These are phyloP conservation scores for Clonostachys chloroleuca DNA, from an alignment of 2,329 filamentous ascomycete species.

Conservation along the genomic window DNA sequence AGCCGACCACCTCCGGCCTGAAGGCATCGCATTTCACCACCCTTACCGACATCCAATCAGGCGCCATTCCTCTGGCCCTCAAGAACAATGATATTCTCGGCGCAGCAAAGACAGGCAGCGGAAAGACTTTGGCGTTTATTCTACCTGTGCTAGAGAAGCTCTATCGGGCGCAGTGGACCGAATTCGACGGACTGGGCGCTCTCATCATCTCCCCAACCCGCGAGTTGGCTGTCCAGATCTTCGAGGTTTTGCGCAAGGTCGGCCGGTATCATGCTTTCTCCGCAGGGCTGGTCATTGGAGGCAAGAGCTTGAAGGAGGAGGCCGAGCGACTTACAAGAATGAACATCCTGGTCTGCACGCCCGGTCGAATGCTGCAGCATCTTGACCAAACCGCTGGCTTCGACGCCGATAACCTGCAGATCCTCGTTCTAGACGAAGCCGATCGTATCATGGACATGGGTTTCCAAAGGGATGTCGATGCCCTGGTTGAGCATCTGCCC, in stretches of 20 bases:
- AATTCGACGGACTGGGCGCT: slow-evolving; percentile 85
- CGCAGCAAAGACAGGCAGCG: slow-evolving; percentile 91
- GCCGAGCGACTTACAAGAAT: slow-evolving; percentile 80
- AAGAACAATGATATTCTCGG: slow-evolving; percentile 86
- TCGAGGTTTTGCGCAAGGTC: slow-evolving; percentile 87
- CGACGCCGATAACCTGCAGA: slow-evolving; percentile 84
- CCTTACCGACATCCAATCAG: slow-evolving; percentile 86
- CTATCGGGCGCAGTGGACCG: slow-evolving; percentile 83
- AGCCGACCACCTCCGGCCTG: slow-evolving; percentile 73
- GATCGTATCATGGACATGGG: slow-evolving; percentile 98
- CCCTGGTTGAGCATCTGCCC: slow-evolving; percentile 87
- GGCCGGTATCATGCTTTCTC: slow-evolving; percentile 88
- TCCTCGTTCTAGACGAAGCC: slow-evolving; percentile 91
- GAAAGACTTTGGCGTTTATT: slow-evolving; percentile 92
- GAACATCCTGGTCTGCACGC: slow-evolving; percentile 97
- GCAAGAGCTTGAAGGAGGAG: slow-evolving; percentile 85
- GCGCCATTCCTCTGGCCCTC: slow-evolving; percentile 82
- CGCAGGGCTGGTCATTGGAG: slow-evolving; percentile 88
- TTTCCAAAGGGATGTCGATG: slow-evolving; percentile 86
- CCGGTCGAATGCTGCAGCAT: slow-evolving; percentile 92
- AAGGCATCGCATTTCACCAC: slow-evolving; percentile 84
- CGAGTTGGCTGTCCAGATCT: slow-evolving; percentile 94
- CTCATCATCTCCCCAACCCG: slow-evolving; percentile 91
- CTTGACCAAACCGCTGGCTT: slow-evolving; percentile 89
- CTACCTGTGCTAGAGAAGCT: slow-evolving; percentile 90